phyloP scores from a whole-genome alignment of 2,329 filamentous ascomycete genomes.

The Epichloe aotearoae region DNA sequence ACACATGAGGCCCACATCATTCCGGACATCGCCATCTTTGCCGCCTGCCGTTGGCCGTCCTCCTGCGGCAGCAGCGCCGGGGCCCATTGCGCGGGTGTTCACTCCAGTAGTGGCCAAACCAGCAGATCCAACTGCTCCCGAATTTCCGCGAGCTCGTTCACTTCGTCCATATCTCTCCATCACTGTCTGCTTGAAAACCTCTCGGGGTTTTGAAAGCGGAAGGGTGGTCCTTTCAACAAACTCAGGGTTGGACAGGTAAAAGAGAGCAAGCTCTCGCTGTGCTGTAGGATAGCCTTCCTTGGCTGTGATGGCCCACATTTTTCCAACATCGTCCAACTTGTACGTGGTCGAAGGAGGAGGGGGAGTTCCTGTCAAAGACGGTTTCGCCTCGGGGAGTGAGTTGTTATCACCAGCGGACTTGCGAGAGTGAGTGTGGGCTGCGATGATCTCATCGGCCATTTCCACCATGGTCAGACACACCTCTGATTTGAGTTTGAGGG shows the following conservation, averaged over 20 bases:
- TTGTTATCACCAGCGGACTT: conserved; percentile 25
- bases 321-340: conserved; percentile 66
- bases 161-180: conserved; percentile 53
- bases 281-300: conserved; percentile 76
- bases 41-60: conserved; percentile 14
- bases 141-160: conserved; percentile 13
- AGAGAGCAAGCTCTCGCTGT: conserved; percentile 82
- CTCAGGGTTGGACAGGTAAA: conserved; percentile 87
- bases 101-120: conserved; percentile 13
- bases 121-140: conserved; percentile 12
- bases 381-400: conserved; percentile 16
- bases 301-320: conserved; percentile 85
- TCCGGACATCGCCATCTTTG: conserved; percentile 41
- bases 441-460: conserved; percentile 40
- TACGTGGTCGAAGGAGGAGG: conserved; percentile 45
- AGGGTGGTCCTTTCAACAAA: conserved; percentile 67
- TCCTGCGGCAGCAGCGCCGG: conserved; percentile 8
- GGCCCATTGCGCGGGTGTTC: conserved; percentile 12
- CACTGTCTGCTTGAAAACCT: conserved; percentile 82
- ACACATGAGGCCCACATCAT: conserved; percentile 81
- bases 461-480: conserved; percentile 68
- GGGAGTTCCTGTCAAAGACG: conserved; percentile 29
- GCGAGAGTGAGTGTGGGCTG: conserved; percentile 52
- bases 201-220: conserved; percentile 69
- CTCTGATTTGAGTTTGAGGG: conserved; percentile 77